Evolutionary conservation across 495 filamentous ascomycete genomes (phyloP).

Genomic region (Venustampulla echinocandica): DNA sequence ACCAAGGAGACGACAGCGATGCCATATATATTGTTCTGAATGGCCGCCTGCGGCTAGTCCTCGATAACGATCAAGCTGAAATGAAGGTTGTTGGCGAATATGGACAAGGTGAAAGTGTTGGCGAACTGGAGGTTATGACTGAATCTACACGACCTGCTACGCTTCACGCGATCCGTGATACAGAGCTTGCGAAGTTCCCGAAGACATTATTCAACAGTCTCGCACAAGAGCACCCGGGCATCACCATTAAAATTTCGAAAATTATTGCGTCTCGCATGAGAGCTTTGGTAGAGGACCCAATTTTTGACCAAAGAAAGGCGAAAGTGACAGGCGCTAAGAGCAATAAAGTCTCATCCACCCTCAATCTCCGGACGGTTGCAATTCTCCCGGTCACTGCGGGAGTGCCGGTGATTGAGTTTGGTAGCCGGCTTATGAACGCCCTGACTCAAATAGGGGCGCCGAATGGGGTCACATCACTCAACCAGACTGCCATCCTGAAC

Average conservation of each 20-base stretch:
- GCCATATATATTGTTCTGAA: slow-evolving; percentile 98
- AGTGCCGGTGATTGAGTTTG: slow-evolving; percentile 91
- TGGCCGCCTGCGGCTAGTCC: slow-evolving; percentile 71
- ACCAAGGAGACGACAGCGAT: slow-evolving; percentile 92
- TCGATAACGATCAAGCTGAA: slow-evolving; percentile 68
- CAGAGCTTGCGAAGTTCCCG: slow-evolving; percentile 91
- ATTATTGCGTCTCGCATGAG: slow-evolving; percentile 96
- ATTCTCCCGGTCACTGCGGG: slow-evolving; percentile 86
- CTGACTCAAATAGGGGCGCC: slow-evolving; percentile 78
- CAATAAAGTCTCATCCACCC: slow-evolving; percentile 69
- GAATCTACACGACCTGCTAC: slow-evolving; percentile 83
- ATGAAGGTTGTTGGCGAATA: slow-evolving; percentile 88
- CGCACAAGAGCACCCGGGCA: slow-evolving; percentile 91
- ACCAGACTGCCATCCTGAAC: slow-evolving; percentile 87
- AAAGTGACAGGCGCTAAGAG: slow-evolving; percentile 43
- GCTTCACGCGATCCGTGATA: slow-evolving; percentile 91
- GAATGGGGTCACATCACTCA: slow-evolving; percentile 85
- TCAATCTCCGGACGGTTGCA: slow-evolving; percentile 88
- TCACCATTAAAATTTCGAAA: slow-evolving; percentile 98
- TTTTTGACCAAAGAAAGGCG: slow-evolving; percentile 51
- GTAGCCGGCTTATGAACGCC: slow-evolving; percentile 78
- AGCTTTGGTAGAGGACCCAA: slow-evolving; percentile 69
- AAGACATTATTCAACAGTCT: slow-evolving; percentile 95
- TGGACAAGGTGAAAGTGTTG: slow-evolving; percentile 94
- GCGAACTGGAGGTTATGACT: slow-evolving; percentile 94